Evolutionary conservation across 192 early-diverging fungal genomes (phyloP).

Genomic region (Helicostylum pulchrum): DNA sequence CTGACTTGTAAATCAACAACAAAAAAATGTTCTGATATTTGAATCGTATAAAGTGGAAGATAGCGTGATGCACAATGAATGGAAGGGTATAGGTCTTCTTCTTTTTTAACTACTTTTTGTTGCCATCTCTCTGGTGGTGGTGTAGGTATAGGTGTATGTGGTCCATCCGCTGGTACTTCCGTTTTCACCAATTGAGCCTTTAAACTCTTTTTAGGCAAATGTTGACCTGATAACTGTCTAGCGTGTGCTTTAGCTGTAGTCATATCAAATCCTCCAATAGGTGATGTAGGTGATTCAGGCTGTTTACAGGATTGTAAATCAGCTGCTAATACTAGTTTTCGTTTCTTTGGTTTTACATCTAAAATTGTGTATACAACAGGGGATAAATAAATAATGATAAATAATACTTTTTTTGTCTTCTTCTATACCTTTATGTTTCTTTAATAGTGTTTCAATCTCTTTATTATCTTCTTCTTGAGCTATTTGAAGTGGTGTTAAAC

Average conservation of each 20-base stretch:
- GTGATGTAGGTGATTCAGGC: neutral
- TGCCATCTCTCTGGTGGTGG: conserved; percentile 26
- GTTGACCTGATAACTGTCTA: conserved; percentile 9
- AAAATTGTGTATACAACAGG: neutral
- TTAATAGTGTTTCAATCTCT: conserved; percentile 19
- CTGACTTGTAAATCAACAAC: conserved; percentile 69
- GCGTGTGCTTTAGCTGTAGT: conserved; percentile 18
- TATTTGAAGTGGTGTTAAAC: conserved; percentile 50
- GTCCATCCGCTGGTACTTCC: conserved; percentile 16
- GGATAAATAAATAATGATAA: neutral
- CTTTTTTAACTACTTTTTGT: conserved; percentile 36
- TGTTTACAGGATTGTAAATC: neutral
- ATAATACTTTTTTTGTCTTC: neutral
- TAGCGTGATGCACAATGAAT: conserved; percentile 48
- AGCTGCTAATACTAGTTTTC: conserved; percentile 27
- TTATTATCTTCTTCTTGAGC: conserved; percentile 41
- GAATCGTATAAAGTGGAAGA: conserved; percentile 69
- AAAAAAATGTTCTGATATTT: conserved; percentile 49
- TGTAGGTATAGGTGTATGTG: conserved; percentile 28
- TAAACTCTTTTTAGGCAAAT: conserved; percentile 21
- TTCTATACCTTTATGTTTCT: conserved; percentile 4
- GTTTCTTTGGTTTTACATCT: conserved; percentile 23
- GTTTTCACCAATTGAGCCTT: neutral
- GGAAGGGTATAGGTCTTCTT: conserved; percentile 9
- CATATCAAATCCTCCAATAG: neutral